Evolutionary conservation across 2,329 filamentous ascomycete genomes (phyloP), one percentile per base, ranked within the genome.

Genomic region (Pyrenochaeta sp.): DNA sequence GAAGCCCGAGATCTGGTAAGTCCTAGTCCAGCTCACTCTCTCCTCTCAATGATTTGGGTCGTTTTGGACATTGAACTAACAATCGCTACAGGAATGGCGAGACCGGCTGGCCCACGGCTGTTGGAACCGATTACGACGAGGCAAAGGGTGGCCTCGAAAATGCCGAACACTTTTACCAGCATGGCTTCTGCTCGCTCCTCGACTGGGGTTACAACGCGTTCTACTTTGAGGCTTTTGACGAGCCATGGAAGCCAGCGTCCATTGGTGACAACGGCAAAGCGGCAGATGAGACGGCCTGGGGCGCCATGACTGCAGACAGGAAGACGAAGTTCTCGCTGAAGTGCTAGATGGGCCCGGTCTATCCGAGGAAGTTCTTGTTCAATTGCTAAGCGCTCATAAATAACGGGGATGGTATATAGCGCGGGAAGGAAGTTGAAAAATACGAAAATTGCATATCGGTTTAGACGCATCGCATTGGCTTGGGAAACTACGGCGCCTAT

Each of bases 141-240:
- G 87, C 89, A 18, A 80, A 82, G 58, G 87, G 88, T 29, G 82
- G 85, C 36, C 81, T 83, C 35, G 66, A 79, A 29, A 85, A 87
- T 66, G 87, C 87, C 23, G 73, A 81, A 58, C 78, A 75, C 20
- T 91, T 85, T 79, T 90, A 82, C 78, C 77, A 84, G 64, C 72
- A 84, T 40, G 85, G 82, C 59, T 82, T 90, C 67, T 90, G 88
- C 73, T 82, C 82, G 45, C 82, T 88, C 67, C 76, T 89, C 31
- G 80, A 79, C 58, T 89, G 86, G 85, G 86, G 85, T 55, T 81
- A 86, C 59, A 89, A 90, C 65, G 84, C 87, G 49, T 90, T 90
- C 78, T 88, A 85, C 77, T 91, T 91, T 63, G 88, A 90, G 80
- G 87, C 87, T 37, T 90, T 89, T 64, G 88, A 90, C 64, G 88